Evolutionary conservation across 139 green algal species (phyloP), one percentile per base, ranked within the genome.

Genomic region (Nannochloris sp.): DNA sequence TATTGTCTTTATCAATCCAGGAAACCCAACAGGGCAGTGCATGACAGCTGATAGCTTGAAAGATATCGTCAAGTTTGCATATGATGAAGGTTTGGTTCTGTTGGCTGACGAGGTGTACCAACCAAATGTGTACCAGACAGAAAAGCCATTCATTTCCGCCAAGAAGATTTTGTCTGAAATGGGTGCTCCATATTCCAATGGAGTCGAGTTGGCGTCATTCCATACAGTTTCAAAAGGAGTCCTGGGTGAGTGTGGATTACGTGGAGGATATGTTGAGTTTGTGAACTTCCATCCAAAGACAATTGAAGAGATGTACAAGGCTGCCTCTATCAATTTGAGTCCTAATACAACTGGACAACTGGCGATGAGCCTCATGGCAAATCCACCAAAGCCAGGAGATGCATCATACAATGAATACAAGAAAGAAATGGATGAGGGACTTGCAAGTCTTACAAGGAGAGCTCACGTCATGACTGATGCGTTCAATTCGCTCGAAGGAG

Each of bases 31-130:
- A n/a, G 89, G 83, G 16, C 73, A 83, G 83, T 75, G 82, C 87
- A 78, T 96, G 48, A 77, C 64, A 15, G 60, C 77, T 37, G 78
- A 80, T n/a, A 91, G 96, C 77, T 79, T 88, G 75, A 54, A 60
- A 0, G 91, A 97, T 57, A 86, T 97, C 76, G 90, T 97, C 57
- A 95, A 95, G 73, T 85, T 92, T 61, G 78, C 71, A 58, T 63
- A 70, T 24, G 68, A 89, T 27, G 78, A 97, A 71, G 36, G 73
- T 9, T 54, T 98, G 50, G 87, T 95, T 54, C 70, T 97, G 5
- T 81, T 97, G 44, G 89, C 92, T 4, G 92, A 98, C 61, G 92
- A 98, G 75, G 90, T 97, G 31, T 90, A 91, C 70, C 91, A 97
- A 4, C 44, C 67, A 48, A 66, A 66, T 43, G 24, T 69, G 7